A percentile compares a stretch with the other conserved stretches of the same genome.
phyloP scores from a whole-genome alignment of 2,329 filamentous ascomycete species.

The Xylaria hypoxylon region DNA sequence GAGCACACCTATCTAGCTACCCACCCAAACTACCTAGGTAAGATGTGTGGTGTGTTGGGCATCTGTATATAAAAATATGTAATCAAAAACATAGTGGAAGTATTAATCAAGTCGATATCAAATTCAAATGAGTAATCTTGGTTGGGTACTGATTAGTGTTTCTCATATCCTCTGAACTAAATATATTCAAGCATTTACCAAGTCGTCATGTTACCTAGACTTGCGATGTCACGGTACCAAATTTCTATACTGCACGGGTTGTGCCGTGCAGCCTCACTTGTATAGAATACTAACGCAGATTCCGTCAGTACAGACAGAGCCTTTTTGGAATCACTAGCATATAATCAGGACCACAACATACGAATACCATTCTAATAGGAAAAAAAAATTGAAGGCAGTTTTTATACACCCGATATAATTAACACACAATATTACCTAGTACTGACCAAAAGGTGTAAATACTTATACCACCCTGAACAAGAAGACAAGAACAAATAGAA shows the following conservation, averaged over 20 bases:
- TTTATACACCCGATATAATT: too few relatives aligned
- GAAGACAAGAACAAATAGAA: too few relatives aligned
- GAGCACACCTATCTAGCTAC: background rate
- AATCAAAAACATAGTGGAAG: background rate
- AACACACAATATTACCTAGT: too few relatives aligned
- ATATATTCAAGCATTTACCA: background rate
- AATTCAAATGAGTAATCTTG: background rate
- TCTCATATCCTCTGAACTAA: background rate
- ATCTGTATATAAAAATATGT: background rate
- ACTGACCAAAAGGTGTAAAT: too few relatives aligned
- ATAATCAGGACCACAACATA: too few relatives aligned
- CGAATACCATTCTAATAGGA: too few relatives aligned
- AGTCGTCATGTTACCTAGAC: background rate
- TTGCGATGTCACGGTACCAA: background rate
- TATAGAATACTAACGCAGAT: background rate
- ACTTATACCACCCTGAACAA: too few relatives aligned
- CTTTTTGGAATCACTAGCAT: background rate
- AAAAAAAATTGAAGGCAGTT: too few relatives aligned
- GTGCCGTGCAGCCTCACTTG: background rate
- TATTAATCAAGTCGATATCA: background rate
- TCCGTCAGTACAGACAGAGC: background rate
- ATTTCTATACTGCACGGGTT: background rate
- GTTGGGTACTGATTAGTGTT: background rate
- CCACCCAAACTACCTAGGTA: background rate
- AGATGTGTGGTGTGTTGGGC: background rate